Conservation (phyloP, 192 early-diverging fungal species). For the Polychytrium aggregatum region DNA sequence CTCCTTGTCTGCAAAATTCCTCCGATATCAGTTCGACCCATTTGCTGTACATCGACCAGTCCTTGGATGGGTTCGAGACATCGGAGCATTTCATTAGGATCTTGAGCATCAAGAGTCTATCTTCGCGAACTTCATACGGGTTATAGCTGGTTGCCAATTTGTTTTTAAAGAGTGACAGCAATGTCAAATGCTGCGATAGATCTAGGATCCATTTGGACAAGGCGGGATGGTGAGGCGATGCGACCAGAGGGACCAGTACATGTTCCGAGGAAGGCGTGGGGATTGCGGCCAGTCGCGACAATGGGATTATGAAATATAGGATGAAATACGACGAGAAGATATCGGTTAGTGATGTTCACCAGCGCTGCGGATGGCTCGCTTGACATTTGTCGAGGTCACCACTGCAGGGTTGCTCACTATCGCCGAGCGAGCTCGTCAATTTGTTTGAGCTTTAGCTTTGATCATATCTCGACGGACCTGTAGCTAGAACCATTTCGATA, state of each 20-base stretch:
- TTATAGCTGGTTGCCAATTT: conserved; percentile 32
- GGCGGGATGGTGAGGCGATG: too few relatives aligned
- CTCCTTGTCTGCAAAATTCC: conserved; percentile 41
- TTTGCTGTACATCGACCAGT: conserved; percentile 18
- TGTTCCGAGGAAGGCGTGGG: too few relatives aligned
- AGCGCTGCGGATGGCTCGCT: too few relatives aligned
- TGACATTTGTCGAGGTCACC: too few relatives aligned
- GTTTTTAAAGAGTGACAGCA: conserved; percentile 39
- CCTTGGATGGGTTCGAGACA: conserved; percentile 42
- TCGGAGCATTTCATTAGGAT: conserved; percentile 48
- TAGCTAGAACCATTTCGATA: conserved; percentile 41
- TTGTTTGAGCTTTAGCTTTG: too few relatives aligned
- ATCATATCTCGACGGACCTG: conserved; percentile 25
- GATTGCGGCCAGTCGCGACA: too few relatives aligned
- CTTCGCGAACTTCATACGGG: conserved; percentile 27
- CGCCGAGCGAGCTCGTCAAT: too few relatives aligned
- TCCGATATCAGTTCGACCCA: conserved; percentile 31
- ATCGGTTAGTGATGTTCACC: too few relatives aligned
- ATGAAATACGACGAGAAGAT: too few relatives aligned
- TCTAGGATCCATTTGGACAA: conserved; percentile 7
- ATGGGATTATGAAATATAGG: too few relatives aligned
- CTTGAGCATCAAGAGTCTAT: conserved; percentile 31
- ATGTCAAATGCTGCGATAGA: conserved; percentile 35
- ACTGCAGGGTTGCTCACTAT: too few relatives aligned
- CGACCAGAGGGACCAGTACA: too few relatives aligned